phyloP scores from a whole-genome alignment of 805 yeast species.

The Teunomyces tritomae region DNA sequence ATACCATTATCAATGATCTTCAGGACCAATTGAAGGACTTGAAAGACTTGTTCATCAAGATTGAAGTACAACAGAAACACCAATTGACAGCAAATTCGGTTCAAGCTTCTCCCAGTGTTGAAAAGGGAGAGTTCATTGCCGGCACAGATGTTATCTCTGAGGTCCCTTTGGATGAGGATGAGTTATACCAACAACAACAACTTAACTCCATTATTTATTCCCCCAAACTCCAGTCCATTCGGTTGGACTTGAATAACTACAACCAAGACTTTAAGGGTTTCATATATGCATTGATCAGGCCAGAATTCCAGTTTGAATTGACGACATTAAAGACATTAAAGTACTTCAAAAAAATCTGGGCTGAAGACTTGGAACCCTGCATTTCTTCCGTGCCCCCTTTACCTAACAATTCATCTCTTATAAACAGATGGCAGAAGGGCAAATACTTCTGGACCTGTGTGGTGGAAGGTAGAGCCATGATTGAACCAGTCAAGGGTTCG shows the following conservation, averaged over 20 bases:
- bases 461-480: slow-evolving; percentile 74
- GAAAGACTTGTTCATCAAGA: slow-evolving; percentile 54
- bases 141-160: not conserved
- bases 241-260: slow-evolving; percentile 46
- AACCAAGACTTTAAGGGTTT: slow-evolving; percentile 44
- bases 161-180: not conserved
- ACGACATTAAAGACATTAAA: slow-evolving; percentile 47
- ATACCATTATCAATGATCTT: slow-evolving; percentile 59
- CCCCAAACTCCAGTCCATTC: slow-evolving; percentile 32
- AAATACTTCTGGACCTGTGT: slow-evolving; percentile 59
- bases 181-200: slow-evolving; percentile 14
- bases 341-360: slow-evolving; percentile 61
- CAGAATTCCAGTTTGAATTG: slow-evolving; percentile 36
- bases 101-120: slow-evolving; percentile 7
- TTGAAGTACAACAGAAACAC: slow-evolving; percentile 43
- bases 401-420: slow-evolving; percentile 53
- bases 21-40: slow-evolving; percentile 67
- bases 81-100: slow-evolving; percentile 1
- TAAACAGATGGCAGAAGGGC: slow-evolving; percentile 42
- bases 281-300: slow-evolving; percentile 28
- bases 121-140: slow-evolving; percentile 1
- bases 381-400: slow-evolving; percentile 31
- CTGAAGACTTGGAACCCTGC: slow-evolving; percentile 70
- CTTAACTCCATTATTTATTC: slow-evolving; percentile 27
- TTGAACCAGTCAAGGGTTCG: slow-evolving; percentile 83